Base-by-base conservation (phyloP, 169 alveolate species). In the Eimeria acervulina region DNA sequence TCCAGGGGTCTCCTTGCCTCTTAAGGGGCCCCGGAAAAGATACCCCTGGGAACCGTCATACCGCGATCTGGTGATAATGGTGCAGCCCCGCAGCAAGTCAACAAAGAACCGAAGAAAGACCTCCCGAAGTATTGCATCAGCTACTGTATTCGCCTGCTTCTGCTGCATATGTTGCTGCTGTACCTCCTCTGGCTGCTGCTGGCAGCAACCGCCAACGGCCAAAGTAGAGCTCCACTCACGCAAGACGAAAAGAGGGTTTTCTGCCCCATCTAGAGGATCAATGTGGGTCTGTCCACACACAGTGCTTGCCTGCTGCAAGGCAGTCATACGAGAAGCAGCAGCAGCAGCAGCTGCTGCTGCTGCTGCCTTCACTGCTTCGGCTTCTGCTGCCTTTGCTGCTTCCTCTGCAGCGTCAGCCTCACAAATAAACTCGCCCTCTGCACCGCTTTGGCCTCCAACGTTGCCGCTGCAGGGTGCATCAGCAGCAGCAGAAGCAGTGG, bases 61-160 rank as follows among this genome's bases (percentile, higher is more conserved):
- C 28, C 91, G 91, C 15, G 52, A 47, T 15, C 76, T 33, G 12
- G 74, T 47, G 28, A 83, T 47, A 47, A 51, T 42, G 55, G 61
- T 83, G 91, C 91, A 83, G 42, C 91, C 91, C 52, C 91, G 68
- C 76, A 83, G 52, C 70, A 83, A 55, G 38, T 83, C 91, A 36
- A 83, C 91, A 55, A 83, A 83, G 72, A 83, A 83, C n/a, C 91
- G 91, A 12, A 83, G 74, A 31, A 83, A 83, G 23, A 51, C 74
- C 91, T 83, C 91, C 55, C 91, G 91, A 31, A 83, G 52, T 33
- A 59, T 23, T 33, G 91, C 42, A 51, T 83, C 91, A 19, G 91
- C 72, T 52, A 59, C 91, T 21, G 91, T 76, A 38, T 52, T 51
- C 55, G 70, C 76, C 91, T 83, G 91, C 44, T 83, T 47, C 72